A percentile compares a stretch with the other conserved stretches of the same genome.
These are phyloP conservation scores for Penicillium sp. DNA, from an alignment of 2,329 filamentous ascomycete species.

Conservation along the genomic window DNA sequence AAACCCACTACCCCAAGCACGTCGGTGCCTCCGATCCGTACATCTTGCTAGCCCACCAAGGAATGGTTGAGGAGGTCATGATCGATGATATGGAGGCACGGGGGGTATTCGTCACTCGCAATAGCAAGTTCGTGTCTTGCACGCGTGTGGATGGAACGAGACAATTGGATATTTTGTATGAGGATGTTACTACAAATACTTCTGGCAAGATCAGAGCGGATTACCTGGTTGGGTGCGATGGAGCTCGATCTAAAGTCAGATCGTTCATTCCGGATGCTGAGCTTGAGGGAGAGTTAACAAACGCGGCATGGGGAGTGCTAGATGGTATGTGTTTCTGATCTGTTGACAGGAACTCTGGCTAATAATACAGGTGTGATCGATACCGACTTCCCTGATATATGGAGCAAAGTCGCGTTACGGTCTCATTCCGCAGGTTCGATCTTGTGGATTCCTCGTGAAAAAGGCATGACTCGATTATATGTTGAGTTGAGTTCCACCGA, in stretches of 20 bases:
- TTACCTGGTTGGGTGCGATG: conserved; percentile 70
- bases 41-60: conserved; percentile 63
- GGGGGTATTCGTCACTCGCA: conserved; percentile 62
- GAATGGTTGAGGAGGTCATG: conserved; percentile 70
- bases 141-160: conserved; percentile 32
- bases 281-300: conserved; percentile 49
- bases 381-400: conserved; percentile 71
- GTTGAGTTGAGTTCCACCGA: conserved; percentile 40
- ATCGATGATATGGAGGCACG: conserved; percentile 66
- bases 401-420: conserved; percentile 70
- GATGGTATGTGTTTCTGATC: conserved; percentile 54
- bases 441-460: conserved; percentile 70
- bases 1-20: conserved; percentile 63
- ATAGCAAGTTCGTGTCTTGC: conserved; percentile 61
- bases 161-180: conserved; percentile 45
- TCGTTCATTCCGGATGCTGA: conserved; percentile 57
- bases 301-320: conserved; percentile 68
- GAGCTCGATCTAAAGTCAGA: conserved; percentile 68
- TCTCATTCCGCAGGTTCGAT: conserved; percentile 67
- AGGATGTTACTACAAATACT: conserved; percentile 37
- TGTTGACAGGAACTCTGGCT: background rate
- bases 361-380: conserved; percentile 46
- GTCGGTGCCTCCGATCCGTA: conserved; percentile 55
- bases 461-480: conserved; percentile 66
- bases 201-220: conserved; percentile 53